Evolutionary conservation across 176 grass and related monocot genomes (phyloP).

Genomic region (Rhipidocladum racemiflorum): DNA sequence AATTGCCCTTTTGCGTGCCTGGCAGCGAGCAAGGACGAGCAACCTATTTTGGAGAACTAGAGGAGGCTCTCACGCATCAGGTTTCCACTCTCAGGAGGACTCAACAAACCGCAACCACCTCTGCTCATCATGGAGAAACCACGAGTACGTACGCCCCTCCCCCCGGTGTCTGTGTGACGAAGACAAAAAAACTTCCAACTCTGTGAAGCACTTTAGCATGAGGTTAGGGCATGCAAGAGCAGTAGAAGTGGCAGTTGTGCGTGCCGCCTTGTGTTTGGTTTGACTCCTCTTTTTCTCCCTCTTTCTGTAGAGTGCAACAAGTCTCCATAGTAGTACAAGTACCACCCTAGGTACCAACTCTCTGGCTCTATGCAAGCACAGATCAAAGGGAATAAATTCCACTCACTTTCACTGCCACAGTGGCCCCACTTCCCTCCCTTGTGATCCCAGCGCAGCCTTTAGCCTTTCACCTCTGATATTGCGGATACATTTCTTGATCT

Average conservation of each 20-base stretch:
- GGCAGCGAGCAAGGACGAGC: slow-evolving; percentile 64
- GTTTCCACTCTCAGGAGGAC: slow-evolving; percentile 42
- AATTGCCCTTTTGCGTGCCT: background rate
- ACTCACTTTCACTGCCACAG: slow-evolving; percentile 36
- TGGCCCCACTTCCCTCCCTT: slow-evolving; percentile 28
- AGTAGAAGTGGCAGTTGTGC: slow-evolving; percentile 39
- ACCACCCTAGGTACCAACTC: slow-evolving; percentile 34
- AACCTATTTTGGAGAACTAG: slow-evolving; percentile 73
- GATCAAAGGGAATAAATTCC: slow-evolving; percentile 45
- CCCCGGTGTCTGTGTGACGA: background rate
- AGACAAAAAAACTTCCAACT: slow-evolving; percentile 32
- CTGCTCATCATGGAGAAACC: slow-evolving; percentile 49
- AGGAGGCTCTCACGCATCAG: slow-evolving; percentile 78
- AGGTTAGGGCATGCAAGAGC: slow-evolving; percentile 52
- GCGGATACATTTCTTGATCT: too few relatives aligned
- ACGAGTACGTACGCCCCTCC: slow-evolving; percentile 33
- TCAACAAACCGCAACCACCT: slow-evolving; percentile 44
- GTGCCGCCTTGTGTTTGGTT: slow-evolving; percentile 30
- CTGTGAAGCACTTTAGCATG: slow-evolving; percentile 35
- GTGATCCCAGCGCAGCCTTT: slow-evolving; percentile 56
- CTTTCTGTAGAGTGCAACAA: slow-evolving; percentile 12
- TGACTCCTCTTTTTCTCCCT: slow-evolving; percentile 18
- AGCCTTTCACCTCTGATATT: slow-evolving; percentile 33
- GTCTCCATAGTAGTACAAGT: slow-evolving; percentile 33
- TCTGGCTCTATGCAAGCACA: slow-evolving; percentile 35